Evolutionary conservation across 768 basidiomycete species (phyloP).

Genomic region (Rhizopogon roseolus): DNA sequence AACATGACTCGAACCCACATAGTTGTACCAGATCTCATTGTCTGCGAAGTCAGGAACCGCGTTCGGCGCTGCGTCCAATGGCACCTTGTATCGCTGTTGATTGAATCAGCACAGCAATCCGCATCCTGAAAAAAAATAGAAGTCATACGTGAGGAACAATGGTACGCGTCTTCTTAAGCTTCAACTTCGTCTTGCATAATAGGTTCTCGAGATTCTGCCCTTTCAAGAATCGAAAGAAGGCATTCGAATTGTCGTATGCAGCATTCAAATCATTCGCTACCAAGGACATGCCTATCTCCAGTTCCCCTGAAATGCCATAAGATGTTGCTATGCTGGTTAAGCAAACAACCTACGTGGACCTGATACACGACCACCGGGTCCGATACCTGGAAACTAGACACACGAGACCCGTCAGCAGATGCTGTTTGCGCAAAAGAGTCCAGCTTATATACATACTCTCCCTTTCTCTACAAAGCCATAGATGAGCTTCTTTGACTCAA

Average conservation of each 20-base stretch:
- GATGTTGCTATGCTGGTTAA: neutral
- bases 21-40: conserved; percentile 30
- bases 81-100: conserved; percentile 28
- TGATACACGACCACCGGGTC: conserved; percentile 2
- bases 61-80: conserved; percentile 17
- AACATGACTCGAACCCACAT: conserved; percentile 14
- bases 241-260: conserved; percentile 32
- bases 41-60: conserved; percentile 30
- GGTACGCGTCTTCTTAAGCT: conserved; percentile 21
- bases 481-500: neutral
- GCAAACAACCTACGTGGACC: neutral
- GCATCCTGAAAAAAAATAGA: conserved; percentile 7
- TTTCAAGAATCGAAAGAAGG: conserved; percentile 31
- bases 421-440: neutral
- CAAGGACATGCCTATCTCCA: conserved; percentile 3
- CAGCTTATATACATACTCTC: conserved; percentile 6
- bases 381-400: neutral
- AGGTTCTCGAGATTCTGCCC: conserved; percentile 18
- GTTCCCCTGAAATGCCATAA: neutral
- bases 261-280: conserved; percentile 10
- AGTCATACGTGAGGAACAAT: conserved; percentile 37
- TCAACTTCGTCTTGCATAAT: conserved; percentile 16
- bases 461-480: conserved; percentile 9
- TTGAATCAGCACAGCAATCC: neutral
- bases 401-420: neutral